These are phyloP conservation scores for Verbena officinalis DNA, from an alignment of 257 asterid species.

Conservation along the genomic window DNA sequence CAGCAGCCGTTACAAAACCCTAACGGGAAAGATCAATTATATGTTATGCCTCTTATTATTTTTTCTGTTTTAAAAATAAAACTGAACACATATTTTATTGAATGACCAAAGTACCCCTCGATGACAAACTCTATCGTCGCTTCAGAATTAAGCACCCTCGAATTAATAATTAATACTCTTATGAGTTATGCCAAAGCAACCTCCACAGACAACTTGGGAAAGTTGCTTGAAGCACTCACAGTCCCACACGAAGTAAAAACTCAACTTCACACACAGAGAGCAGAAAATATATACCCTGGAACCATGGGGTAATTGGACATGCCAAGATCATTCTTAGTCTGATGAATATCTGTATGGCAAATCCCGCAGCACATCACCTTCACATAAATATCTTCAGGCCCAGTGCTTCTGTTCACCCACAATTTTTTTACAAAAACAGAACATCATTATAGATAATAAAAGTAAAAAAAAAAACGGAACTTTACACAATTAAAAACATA, in stretches of 20 bases:
- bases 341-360: constrained; percentile 89
- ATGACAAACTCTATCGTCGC: not conserved
- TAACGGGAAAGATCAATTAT: too few relatives aligned
- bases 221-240: not conserved
- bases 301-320: constrained; percentile 96
- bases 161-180: not conserved
- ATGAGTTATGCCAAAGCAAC: not conserved
- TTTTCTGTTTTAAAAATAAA: too few relatives aligned
- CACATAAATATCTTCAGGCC: constrained; percentile 78
- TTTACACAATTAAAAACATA: not conserved
- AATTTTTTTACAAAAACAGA: not conserved
- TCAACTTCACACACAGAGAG: not conserved
- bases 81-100: too few relatives aligned
- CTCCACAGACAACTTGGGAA: not conserved
- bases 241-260: not conserved
- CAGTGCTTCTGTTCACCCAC: constrained; percentile 61
- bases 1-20: too few relatives aligned
- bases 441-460: not conserved
- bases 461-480: not conserved
- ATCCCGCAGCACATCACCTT: constrained; percentile 84
- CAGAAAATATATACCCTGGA: constrained; percentile 68
- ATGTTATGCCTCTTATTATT: too few relatives aligned
- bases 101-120: too few relatives aligned
- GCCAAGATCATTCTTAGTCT: constrained; percentile 89
- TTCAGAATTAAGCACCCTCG: constrained; percentile 4